Evolutionary conservation across 805 yeast genomes (phyloP).

Genomic region (Candida qinlingensis): DNA sequence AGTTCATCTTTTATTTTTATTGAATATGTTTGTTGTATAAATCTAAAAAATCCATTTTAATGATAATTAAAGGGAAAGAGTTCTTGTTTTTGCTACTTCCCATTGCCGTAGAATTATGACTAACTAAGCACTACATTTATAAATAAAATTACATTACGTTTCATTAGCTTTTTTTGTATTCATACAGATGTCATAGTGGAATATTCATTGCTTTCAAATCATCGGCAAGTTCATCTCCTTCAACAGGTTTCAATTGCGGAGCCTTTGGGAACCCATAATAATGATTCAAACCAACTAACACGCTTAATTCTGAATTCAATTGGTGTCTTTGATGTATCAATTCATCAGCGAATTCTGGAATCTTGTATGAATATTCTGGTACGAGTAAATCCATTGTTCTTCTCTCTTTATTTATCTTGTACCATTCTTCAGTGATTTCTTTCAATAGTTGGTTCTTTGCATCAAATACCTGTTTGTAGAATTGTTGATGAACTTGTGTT

Average conservation of each 20-base stretch:
- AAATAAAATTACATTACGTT: background rate
- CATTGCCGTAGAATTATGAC: too few species aligned
- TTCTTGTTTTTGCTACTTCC: background rate
- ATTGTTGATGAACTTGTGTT: slow-evolving; percentile 80
- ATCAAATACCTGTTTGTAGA: slow-evolving; percentile 61
- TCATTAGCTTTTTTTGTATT: slow-evolving; percentile 3
- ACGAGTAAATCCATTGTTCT: slow-evolving; percentile 66
- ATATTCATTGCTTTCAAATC: slow-evolving; percentile 59
- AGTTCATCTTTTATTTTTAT: slow-evolving; percentile 9
- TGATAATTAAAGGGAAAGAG: background rate
- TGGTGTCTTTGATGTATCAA: slow-evolving; percentile 65
- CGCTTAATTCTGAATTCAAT: slow-evolving; percentile 62
- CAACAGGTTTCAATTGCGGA: slow-evolving; percentile 58
- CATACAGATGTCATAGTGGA: slow-evolving; percentile 6
- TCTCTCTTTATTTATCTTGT: slow-evolving; percentile 84
- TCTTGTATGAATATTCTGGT: slow-evolving; percentile 38
- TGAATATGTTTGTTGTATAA: slow-evolving; percentile 19
- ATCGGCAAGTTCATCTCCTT: slow-evolving; percentile 65
- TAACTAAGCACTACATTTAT: too few species aligned
- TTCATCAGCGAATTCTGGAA: slow-evolving; percentile 37
- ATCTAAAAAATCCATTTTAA: slow-evolving; percentile 16
- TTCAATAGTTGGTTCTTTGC: slow-evolving; percentile 58
- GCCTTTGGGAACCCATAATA: slow-evolving; percentile 81
- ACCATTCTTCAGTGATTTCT: slow-evolving; percentile 83
- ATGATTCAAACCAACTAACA: slow-evolving; percentile 58